Conservation (phyloP, 305 asterid species). For the Fraxinus greggii region DNA sequence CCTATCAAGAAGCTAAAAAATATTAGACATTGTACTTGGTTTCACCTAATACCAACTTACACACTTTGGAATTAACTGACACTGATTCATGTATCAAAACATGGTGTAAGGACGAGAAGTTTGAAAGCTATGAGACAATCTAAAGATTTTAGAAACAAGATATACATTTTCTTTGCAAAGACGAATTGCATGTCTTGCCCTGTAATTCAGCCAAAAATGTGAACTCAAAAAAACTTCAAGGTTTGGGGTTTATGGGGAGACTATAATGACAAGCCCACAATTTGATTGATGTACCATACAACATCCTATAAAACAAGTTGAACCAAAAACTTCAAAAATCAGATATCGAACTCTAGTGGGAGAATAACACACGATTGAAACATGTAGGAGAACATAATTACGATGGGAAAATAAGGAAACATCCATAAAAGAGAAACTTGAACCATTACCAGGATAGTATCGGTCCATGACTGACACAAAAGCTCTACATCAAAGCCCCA, state of each 20-base stretch:
- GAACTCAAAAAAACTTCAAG: background rate
- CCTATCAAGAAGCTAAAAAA: slow-evolving; percentile 33
- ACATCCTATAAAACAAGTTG: background rate
- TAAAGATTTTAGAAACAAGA: background rate
- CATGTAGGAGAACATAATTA: background rate
- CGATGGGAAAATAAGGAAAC: background rate
- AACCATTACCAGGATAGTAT: background rate
- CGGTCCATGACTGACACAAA: background rate
- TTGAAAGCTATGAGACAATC: background rate
- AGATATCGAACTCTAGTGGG: background rate
- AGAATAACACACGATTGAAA: no score
- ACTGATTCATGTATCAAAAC: background rate
- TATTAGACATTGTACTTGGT: background rate
- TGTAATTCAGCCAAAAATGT: background rate
- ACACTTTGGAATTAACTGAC: background rate
- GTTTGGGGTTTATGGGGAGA: background rate
- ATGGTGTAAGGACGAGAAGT: background rate
- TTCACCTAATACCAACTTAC: background rate
- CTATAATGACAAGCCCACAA: background rate
- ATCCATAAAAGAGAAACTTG: background rate
- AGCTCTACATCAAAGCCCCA: background rate
- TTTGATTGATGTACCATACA: background rate
- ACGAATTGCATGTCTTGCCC: background rate
- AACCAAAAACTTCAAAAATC: background rate
- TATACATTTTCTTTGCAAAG: background rate